Conservation (phyloP, 1,284 basidiomycete genomes). For the Naganishia sp. region DNA sequence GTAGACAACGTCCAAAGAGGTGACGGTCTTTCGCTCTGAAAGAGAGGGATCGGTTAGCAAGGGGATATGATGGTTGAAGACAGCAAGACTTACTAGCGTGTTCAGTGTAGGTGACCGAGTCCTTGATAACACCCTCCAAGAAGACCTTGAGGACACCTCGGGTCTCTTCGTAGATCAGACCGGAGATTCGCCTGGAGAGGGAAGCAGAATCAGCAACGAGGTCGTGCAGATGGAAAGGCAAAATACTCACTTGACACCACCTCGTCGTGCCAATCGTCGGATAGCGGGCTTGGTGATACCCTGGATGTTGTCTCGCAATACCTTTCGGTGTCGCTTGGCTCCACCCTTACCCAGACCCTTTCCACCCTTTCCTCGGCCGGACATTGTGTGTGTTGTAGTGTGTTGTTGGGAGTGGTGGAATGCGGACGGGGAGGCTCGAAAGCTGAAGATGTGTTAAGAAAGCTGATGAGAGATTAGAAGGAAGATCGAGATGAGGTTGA, state of each 20-base stretch:
- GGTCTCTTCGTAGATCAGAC: slow-evolving; percentile 62
- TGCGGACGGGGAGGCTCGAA: slow-evolving; percentile 10
- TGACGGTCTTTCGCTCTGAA: slow-evolving; percentile 76
- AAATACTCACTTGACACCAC: slow-evolving; percentile 70
- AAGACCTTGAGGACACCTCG: slow-evolving; percentile 73
- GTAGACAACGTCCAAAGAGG: slow-evolving; percentile 77
- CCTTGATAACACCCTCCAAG: slow-evolving; percentile 70
- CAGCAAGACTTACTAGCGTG: slow-evolving; percentile 64
- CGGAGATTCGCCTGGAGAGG: slow-evolving; percentile 48
- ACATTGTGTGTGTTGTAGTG: slow-evolving; percentile 57
- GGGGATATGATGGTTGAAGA: neutral
- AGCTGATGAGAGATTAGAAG: neutral
- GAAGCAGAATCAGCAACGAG: neutral
- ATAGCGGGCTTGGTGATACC: slow-evolving; percentile 87
- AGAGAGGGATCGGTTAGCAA: neutral
- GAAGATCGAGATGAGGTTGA: neutral
- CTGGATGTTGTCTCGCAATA: slow-evolving; percentile 78
- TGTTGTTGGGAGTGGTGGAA: neutral
- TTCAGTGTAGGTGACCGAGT: slow-evolving; percentile 86
- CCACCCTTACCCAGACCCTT: slow-evolving; percentile 76
- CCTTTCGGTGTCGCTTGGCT: slow-evolving; percentile 85
- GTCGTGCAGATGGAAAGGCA: neutral
- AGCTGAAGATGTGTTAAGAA: slow-evolving; percentile 16
- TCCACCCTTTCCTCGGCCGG: slow-evolving; percentile 74
- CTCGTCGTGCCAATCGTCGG: slow-evolving; percentile 89